These are phyloP conservation scores for Melanopsichium pennsylvanicum DNA, from an alignment of 1,284 basidiomycete species.

Conservation along the genomic window DNA sequence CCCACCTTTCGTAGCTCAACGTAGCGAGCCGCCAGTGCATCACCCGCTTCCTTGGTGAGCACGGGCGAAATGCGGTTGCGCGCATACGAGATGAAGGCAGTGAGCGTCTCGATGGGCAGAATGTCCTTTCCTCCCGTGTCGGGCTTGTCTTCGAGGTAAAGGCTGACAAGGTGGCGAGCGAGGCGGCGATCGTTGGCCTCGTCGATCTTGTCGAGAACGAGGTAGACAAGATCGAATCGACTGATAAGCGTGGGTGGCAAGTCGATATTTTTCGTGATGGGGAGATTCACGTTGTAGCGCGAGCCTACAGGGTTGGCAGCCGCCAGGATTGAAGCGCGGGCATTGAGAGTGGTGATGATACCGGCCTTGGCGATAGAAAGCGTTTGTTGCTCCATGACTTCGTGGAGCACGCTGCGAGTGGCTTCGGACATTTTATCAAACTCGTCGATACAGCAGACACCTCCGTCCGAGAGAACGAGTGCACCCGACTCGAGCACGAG, in stretches of 20 bases:
- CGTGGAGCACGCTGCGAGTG: slow-evolving; percentile 93
- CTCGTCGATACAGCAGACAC: slow-evolving; percentile 98
- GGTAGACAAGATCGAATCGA: slow-evolving; percentile 95
- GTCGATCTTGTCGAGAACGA: slow-evolving; percentile 89
- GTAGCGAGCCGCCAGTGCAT: slow-evolving; percentile 86
- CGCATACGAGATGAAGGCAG: slow-evolving; percentile 93
- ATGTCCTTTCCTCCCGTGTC: slow-evolving; percentile 76
- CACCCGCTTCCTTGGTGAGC: slow-evolving; percentile 84
- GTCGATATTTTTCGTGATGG: slow-evolving; percentile 74
- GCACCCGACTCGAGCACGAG: slow-evolving; percentile 97
- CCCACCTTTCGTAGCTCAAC: slow-evolving; percentile 88
- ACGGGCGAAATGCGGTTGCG: slow-evolving; percentile 85
- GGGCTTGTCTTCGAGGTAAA: slow-evolving; percentile 92
- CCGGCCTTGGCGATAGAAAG: slow-evolving; percentile 99
- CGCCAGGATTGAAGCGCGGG: slow-evolving; percentile 93
- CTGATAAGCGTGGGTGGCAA: slow-evolving; percentile 97
- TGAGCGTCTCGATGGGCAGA: slow-evolving; percentile 84
- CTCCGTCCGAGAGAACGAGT: slow-evolving; percentile 93
- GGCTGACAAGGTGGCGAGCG: slow-evolving; percentile 88
- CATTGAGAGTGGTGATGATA: slow-evolving; percentile 97
- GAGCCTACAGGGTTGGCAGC: slow-evolving; percentile 97
- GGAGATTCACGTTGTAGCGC: slow-evolving; percentile 88
- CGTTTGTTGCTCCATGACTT: slow-evolving; percentile 99
- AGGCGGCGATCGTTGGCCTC: slow-evolving; percentile 86
- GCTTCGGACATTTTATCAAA: slow-evolving; percentile 99